These are phyloP conservation scores for Rhodotorula kratochvilovae DNA, from an alignment of 768 basidiomycete species.

Conservation along the genomic window DNA sequence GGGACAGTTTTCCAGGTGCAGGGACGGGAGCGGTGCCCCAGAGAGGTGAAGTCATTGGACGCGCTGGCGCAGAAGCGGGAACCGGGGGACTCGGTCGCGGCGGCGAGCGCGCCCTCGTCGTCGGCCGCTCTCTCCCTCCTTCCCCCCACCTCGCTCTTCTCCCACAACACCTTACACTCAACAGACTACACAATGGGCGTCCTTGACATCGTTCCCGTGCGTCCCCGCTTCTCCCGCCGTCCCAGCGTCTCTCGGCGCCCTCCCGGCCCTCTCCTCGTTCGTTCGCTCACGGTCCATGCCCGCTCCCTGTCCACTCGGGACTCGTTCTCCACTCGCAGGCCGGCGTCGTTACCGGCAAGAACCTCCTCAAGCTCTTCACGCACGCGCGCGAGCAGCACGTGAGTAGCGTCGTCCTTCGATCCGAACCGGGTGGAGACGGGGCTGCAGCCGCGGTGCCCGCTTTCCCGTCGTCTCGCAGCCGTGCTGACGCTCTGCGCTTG, in stretches of 20 bases:
- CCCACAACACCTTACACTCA: not conserved
- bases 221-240: not conserved
- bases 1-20: too few relatives aligned
- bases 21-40: too few relatives aligned
- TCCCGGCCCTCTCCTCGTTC: not conserved
- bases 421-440: not conserved
- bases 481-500: not conserved
- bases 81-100: not conserved
- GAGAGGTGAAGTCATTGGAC: too few relatives aligned
- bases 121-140: not conserved
- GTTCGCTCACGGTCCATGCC: too few relatives aligned
- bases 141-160: not conserved
- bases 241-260: too few relatives aligned
- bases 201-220: slow-evolving; percentile 30
- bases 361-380: slow-evolving; percentile 90
- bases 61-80: too few relatives aligned
- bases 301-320: too few relatives aligned
- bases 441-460: too few relatives aligned
- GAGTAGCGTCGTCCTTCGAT: slow-evolving; percentile 42
- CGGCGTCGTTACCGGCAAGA: slow-evolving; percentile 90
- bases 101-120: too few relatives aligned
- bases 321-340: too few relatives aligned
- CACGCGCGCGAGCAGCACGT: slow-evolving; percentile 87
- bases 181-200: slow-evolving; percentile 10
- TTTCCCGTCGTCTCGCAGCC: not conserved